Evolutionary conservation across 768 basidiomycete species (phyloP).

Genomic region (Daedaleopsis sinensis): DNA sequence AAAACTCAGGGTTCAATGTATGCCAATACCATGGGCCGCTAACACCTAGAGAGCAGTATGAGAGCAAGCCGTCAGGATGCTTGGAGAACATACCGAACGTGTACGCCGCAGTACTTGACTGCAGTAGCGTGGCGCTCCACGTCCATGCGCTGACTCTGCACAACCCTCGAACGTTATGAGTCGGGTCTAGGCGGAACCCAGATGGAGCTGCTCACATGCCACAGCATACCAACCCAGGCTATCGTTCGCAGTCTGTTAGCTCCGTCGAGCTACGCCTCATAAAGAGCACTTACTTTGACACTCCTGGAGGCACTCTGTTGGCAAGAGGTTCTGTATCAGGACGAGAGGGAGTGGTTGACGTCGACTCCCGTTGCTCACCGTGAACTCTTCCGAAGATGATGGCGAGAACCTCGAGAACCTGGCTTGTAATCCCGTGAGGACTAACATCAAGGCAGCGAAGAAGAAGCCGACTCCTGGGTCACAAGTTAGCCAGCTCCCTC

Average conservation of each 20-base stretch:
- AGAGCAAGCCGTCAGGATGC: background rate
- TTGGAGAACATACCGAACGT: slow-evolving; percentile 40
- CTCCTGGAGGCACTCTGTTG: slow-evolving; percentile 49
- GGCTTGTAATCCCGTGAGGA: slow-evolving; percentile 47
- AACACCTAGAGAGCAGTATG: slow-evolving; percentile 33
- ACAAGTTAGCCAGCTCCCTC: background rate
- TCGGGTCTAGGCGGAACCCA: background rate
- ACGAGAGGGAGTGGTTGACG: background rate
- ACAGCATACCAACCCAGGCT: slow-evolving; percentile 54
- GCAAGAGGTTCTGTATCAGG: background rate
- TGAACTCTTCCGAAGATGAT: slow-evolving; percentile 50
- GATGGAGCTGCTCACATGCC: slow-evolving; percentile 40
- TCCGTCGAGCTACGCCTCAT: background rate
- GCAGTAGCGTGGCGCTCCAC: slow-evolving; percentile 59
- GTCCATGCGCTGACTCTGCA: slow-evolving; percentile 56
- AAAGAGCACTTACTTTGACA: slow-evolving; percentile 39
- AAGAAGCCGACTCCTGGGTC: slow-evolving; percentile 52
- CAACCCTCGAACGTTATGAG: background rate
- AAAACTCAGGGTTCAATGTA: background rate
- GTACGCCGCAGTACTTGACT: slow-evolving; percentile 55
- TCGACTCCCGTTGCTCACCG: slow-evolving; percentile 30
- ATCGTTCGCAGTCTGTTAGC: background rate
- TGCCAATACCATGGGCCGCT: slow-evolving; percentile 49
- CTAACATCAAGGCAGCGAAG: slow-evolving; percentile 50
- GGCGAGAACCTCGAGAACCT: slow-evolving; percentile 51